Evolutionary conservation across 1,284 basidiomycete species (phyloP), one percentile per base, ranked within the genome.

Genomic region (Singerocomus inundabilis): DNA sequence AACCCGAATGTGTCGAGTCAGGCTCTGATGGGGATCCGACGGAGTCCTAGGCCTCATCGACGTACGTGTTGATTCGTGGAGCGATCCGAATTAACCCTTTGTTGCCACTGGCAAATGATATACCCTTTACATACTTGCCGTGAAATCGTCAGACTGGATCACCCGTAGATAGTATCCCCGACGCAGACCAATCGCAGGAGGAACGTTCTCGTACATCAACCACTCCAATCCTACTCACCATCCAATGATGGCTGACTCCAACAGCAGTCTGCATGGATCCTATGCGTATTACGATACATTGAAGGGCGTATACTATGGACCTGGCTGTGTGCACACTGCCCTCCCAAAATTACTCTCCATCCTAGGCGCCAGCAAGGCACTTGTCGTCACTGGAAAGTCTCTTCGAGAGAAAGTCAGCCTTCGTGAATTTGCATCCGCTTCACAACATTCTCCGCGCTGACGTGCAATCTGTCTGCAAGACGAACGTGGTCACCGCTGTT

Each of bases 301-400:
- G 49, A 82, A 83, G 55, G 77, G 76, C 21, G 69, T 89, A 6
- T 76, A 81, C 61, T 88, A 87, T 60, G 87, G 87, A 3, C 83
- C 85, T 43, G 84, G 85, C 28, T 81, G 75, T 26, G 61, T 81
- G 35, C 70, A 64, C 42, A 80, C 75, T 1, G 84, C 84, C 13
- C 72, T 90, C 29, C 85, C 85, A 6, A 79, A 79, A 59, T 66
- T 88, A 12, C 66, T 88, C 42, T 57, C 74, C n/a, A 63, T 62
- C 12, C 58, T 88, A 31, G 77, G 75, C 8, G 78, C 72, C 28
- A 82, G 74, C 60, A 86, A 79, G 63, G 88, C 82, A 2, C 64
- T 90, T 24, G 64, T 90, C 45, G 77, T 91, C 32, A 91, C 88
- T 2, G 87, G 88, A 28, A 82, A 72, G 58, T 85, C 78, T 52